These are phyloP conservation scores for Linnemannia hyalina DNA, from an alignment of 192 early-diverging fungal genomes.

Conservation along the genomic window DNA sequence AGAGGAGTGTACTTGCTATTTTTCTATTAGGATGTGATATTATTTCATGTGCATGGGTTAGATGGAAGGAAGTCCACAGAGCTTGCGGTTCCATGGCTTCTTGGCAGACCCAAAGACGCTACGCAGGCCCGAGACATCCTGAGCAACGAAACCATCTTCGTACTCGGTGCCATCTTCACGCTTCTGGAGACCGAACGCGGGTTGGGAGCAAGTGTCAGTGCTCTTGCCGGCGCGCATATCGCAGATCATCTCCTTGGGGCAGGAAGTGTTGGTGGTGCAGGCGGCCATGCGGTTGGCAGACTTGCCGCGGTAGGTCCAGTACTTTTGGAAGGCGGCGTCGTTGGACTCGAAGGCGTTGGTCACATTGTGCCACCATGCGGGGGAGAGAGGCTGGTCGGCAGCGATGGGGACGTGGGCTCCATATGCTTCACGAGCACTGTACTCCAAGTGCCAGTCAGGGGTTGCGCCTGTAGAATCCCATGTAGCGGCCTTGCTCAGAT, in stretches of 20 bases:
- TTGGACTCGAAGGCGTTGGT: constrained; percentile 55
- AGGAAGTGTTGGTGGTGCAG: constrained; percentile 17
- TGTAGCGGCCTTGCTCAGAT: constrained; percentile 49
- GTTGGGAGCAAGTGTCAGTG: constrained; percentile 16
- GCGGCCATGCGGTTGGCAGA: constrained; percentile 33
- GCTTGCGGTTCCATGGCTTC: constrained; percentile 26
- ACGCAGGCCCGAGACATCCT: constrained; percentile 10
- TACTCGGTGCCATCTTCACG: constrained; percentile 18
- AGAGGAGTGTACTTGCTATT: neutral
- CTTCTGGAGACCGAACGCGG: constrained; percentile 21
- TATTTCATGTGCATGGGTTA: neutral
- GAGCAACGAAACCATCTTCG: neutral
- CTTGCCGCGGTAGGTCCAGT: constrained; percentile 55
- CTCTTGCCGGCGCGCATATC: constrained; percentile 39
- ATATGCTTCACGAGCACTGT: constrained; percentile 60
- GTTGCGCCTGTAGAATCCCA: constrained; percentile 37
- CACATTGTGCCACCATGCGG: constrained; percentile 67
- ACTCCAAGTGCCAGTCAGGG: constrained; percentile 65
- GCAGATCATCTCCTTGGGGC: constrained; percentile 32
- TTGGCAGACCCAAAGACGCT: constrained; percentile 12
- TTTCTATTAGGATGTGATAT: neutral
- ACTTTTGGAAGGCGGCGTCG: constrained; percentile 56
- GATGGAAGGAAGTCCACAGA: constrained; percentile 12
- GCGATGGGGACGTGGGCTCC: constrained; percentile 25
- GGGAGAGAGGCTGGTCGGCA: constrained; percentile 34